Conservation (phyloP, 176 grass and related monocot species). For the Ensete ventricosum region DNA sequence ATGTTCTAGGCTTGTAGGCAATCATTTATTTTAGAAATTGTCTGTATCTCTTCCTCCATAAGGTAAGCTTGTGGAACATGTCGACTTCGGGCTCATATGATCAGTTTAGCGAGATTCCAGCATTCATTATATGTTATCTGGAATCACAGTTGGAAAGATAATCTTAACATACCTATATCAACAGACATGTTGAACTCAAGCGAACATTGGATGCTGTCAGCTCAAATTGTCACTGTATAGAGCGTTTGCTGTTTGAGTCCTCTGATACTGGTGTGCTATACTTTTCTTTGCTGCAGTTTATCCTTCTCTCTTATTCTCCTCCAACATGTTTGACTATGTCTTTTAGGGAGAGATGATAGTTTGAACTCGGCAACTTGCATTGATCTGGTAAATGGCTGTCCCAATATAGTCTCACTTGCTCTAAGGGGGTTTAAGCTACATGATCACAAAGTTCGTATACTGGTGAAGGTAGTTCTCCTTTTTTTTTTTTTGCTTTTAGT, state of each 20-base stretch:
- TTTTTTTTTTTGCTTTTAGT: neutral
- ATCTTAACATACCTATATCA: neutral
- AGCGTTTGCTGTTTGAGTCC: constrained; percentile 20
- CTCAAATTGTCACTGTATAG: neutral
- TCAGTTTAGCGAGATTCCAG: neutral
- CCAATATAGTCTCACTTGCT: constrained; percentile 13
- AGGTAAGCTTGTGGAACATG: neutral
- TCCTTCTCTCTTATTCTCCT: neutral
- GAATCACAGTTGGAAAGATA: neutral
- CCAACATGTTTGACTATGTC: neutral
- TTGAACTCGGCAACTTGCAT: constrained; percentile 20
- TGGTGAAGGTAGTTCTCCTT: constrained; percentile 13
- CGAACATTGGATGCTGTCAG: constrained; percentile 21
- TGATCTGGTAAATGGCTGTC: constrained; percentile 19
- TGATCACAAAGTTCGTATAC: constrained; percentile 23
- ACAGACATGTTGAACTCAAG: constrained; percentile 18
- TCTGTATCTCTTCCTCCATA: neutral
- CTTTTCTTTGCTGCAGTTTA: neutral
- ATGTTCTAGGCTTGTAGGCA: neutral
- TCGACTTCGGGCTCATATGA: neutral
- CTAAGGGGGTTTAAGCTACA: constrained; percentile 24
- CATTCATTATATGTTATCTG: neutral
- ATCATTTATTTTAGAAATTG: neutral
- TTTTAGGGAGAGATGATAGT: constrained; percentile 23
- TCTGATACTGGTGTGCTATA: constrained; percentile 13